Conservation (phyloP, 1,139 yeast species). For the Geotrichum phurueaensis region DNA sequence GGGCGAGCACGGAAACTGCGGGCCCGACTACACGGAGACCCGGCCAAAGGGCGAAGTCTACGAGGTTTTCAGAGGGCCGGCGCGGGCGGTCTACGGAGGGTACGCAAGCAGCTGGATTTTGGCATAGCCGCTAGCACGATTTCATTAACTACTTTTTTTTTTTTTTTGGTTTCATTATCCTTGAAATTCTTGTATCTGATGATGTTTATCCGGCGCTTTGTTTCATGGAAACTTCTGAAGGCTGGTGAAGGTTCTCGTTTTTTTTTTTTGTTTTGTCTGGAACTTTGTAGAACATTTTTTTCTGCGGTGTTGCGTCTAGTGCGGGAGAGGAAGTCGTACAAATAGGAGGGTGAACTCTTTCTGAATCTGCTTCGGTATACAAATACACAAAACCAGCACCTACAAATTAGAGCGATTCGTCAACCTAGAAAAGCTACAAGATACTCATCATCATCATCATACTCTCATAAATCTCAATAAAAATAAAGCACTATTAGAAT, state of each 20-base stretch:
- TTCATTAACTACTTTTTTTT: neutral
- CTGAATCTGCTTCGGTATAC: neutral
- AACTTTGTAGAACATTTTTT: neutral
- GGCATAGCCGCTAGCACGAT: neutral
- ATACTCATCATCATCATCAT: neutral
- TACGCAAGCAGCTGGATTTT: slow-evolving; percentile 22
- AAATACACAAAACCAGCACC: neutral
- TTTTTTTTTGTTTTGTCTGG: neutral
- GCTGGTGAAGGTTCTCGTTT: neutral
- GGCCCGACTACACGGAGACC: slow-evolving; percentile 35
- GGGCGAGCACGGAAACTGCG: slow-evolving; percentile 99
- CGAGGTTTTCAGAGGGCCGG: neutral
- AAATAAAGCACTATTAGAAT: slow-evolving; percentile 21
- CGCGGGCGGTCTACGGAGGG: slow-evolving; percentile 18
- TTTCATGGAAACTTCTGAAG: neutral
- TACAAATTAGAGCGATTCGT: neutral
- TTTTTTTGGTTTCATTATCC: too few relatives aligned
- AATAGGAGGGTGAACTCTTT: neutral
- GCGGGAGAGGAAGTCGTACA: neutral
- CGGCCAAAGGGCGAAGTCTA: slow-evolving; percentile 2
- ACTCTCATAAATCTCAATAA: neutral
- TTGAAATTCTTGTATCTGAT: too few relatives aligned
- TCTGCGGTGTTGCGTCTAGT: neutral
- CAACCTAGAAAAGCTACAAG: neutral
- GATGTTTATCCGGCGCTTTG: neutral